Evolutionary conservation across 2,329 filamentous ascomycete genomes (phyloP), one percentile per base, ranked within the genome.

Genomic region (Curvularia spicifera): DNA sequence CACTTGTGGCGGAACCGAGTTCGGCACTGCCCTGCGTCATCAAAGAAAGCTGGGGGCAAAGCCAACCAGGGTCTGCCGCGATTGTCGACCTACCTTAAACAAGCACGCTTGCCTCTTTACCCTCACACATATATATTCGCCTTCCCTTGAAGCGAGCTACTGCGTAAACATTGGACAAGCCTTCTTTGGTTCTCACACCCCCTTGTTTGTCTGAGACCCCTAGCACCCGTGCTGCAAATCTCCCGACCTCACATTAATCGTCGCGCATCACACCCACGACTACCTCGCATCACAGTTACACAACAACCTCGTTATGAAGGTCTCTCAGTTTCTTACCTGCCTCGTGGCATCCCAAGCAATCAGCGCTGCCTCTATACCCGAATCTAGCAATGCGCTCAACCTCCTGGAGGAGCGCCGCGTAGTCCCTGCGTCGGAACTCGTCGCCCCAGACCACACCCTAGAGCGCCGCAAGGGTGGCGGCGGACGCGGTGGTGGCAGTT

Each of bases 391-490:
- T 52, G 69, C 71, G 10, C 54, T 76, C 45, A 60, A 57, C 20
- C 24, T 68, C 1, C 63, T 70, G 28, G 63, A 66, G 31, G 65
- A 61, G 8, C 68, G 64, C 29, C 50, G 62, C 53, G 31, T 61
- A 56, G 37, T 59, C 37, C 42, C 57, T 50, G 28, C 58, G 37
- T 53, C 68, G 26, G 66, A 67, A 35, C 56, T 75, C 42, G 53
- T 76, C 33, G 65, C 74, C 4, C 68, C 74, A 42, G 71, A 74
- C 22, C 59, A 76, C 60, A 67, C 69, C 10, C 57, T 78, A 49
- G 73, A 76, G 55, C 74, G 71, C 61, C 73, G 76, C 40, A 78
- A 77, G 57, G 76, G 76, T 12, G 76, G 76, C 12, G 76, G 74
- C 5, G 74, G 73, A n/a, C 68, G 66, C 46, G 66, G 72, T 7